Base-by-base conservation (phyloP, 805 yeast genomes). In the Jamesozyma spencerorum region DNA sequence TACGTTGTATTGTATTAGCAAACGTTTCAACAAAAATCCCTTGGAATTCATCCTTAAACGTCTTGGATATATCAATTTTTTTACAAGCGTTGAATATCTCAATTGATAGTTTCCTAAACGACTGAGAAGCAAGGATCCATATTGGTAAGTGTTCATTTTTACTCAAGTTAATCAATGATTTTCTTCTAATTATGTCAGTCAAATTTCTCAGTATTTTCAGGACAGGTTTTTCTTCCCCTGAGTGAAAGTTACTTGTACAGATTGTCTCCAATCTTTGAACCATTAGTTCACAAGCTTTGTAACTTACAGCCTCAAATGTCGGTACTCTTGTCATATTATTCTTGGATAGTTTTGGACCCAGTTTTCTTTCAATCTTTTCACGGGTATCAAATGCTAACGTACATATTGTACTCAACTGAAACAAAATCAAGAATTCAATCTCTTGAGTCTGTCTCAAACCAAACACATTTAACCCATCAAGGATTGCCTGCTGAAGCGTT, bases 371-470 rank as follows among this genome's bases (percentile, higher is more conserved):
- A 32, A 81, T 80, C 41, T 78, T 62, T 17, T 66, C 69, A 43
- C 82, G 65, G 0, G 78, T 74, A 4, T 76, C 77, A 54, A 76
- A 80, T 2, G 88, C 87, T 37, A 80, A 63, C 1, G 71, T 65
- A 2, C 72, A 55, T 35, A 81, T 68, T 6, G 69, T 62, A 19
- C 77, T 70, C 29, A 82, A 54, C 46, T 79, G 84, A 37, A 70
- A 69, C 3, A 80, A 58, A 1, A 80, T 51, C 11, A 66, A 55
- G 0, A 75, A 67, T 47, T 68, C 70, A 29, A 70, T 65, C 5
- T 58, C 60, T 4, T 53, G 45, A 27, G 69, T 60, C 2, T 63
- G 53, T 0, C 58, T 46, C 39, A 55, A 14, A 14, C 48, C 50
- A 51, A 61, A 48, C 1, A 51, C 35, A 2, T 59, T 53, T 18